Conservation (phyloP, 75 land plant species). For the Cupressus sempervirens region DNA sequence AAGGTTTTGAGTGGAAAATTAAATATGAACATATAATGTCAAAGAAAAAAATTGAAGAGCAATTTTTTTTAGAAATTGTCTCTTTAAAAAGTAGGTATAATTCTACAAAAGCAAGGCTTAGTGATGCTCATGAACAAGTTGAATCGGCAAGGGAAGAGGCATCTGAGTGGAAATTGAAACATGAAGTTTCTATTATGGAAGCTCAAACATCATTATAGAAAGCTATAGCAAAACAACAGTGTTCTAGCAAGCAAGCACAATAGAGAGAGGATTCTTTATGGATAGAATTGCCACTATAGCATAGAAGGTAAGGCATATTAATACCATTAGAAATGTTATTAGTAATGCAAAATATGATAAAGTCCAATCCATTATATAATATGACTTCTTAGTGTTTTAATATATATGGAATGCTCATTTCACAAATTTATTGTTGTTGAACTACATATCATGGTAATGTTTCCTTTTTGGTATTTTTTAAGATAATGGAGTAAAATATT, state of each 20-base stretch:
- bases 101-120: conserved; percentile 88
- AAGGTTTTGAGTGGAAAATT: conserved; percentile 65
- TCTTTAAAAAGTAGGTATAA: conserved; percentile 61
- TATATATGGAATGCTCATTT: background rate
- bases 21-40: conserved; percentile 51
- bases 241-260: conserved; percentile 57
- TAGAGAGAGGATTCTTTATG: conserved; percentile 75
- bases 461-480: conserved; percentile 16
- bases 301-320: conserved; percentile 49
- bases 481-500: conserved; percentile 68
- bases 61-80: conserved; percentile 48
- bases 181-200: conserved; percentile 62
- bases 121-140: conserved; percentile 82
- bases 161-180: conserved; percentile 70
- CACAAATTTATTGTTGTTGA: background rate
- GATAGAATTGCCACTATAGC: conserved; percentile 47
- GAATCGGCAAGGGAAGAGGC: conserved; percentile 75
- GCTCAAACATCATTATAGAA: conserved; percentile 60
- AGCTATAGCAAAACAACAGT: conserved; percentile 63
- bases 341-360: background rate
- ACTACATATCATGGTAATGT: background rate
- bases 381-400: background rate
- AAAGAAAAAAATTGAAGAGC: conserved; percentile 57
- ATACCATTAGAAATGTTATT: background rate
- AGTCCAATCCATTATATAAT: background rate